phyloP scores from a whole-genome alignment of 139 green algal genomes.

The Chlamydomonas sphaeroides region DNA sequence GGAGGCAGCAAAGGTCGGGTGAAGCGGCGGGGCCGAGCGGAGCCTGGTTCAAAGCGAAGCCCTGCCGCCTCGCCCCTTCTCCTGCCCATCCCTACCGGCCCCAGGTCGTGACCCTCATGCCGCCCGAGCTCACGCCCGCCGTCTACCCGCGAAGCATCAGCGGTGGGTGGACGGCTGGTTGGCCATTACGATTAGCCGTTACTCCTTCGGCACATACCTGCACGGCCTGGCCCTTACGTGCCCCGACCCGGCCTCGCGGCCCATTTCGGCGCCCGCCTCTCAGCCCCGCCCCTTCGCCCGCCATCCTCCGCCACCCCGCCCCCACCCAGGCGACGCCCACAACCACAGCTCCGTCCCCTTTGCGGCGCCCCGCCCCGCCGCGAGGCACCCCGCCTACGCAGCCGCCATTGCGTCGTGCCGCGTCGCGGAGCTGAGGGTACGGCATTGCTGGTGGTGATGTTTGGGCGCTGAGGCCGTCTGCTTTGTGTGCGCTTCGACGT shows the following conservation, averaged over 20 bases:
- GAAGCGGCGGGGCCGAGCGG: too few species aligned
- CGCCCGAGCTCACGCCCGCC: conserved; percentile 52
- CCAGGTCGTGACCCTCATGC: conserved; percentile 65
- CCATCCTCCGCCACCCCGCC: not conserved
- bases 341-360: conserved; percentile 86
- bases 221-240: too few species aligned
- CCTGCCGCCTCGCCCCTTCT: too few species aligned
- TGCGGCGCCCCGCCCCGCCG: conserved; percentile 48
- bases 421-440: not conserved
- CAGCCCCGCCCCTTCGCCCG: not conserved
- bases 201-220: too few species aligned
- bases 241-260: too few species aligned
- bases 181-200: too few species aligned
- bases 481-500: too few species aligned
- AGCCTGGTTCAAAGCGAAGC: too few species aligned
- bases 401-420: not conserved
- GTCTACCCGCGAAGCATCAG: conserved; percentile 68
- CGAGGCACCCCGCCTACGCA: conserved; percentile 12
- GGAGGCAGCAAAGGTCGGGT: too few species aligned
- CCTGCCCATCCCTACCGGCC: too few species aligned
- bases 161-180: not conserved
- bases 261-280: not conserved
- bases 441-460: too few species aligned
- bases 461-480: too few species aligned
- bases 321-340: conserved; percentile 46